Base-by-base conservation (phyloP, 177 flowering plant species). In the Vitis hybrid region DNA sequence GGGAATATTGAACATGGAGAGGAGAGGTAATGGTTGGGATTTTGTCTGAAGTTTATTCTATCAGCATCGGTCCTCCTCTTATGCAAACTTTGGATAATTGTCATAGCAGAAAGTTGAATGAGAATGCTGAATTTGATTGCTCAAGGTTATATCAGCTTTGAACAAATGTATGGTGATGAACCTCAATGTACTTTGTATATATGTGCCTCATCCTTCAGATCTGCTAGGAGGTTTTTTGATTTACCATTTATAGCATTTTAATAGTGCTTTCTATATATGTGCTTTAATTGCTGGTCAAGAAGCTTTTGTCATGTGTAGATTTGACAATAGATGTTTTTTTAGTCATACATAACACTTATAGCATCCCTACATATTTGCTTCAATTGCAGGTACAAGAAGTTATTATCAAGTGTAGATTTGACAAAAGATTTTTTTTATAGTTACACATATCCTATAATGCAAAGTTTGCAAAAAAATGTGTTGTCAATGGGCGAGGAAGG, bases 361-460 rank as follows among this genome's bases (percentile, higher is more conserved):
- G 45, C 45, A 39, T 39, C 7, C 45, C 45, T 39, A 39, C 45
- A 39, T 39, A 39, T 39, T 67, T 56, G 21, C 34, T 13, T 51
- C 13, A 13, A 60, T 21, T 90, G 81, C 87, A 94, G 99, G 96
- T 94, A 95, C 88, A 95, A 85, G 80, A 95, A 93, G 83, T 91
- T 95, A 65, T 76, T 95, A 65, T 93, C 97, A 59, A 93, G 99
- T 82, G 96, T 95, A 12, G 99, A 95, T 75, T 82, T 95, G 76
- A 93, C 97, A 18, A 93, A 90, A 81, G 99, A 95, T 80, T 95
- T 93, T 69, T 95, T 87, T 89, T 95, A 68, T 78, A 95, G 99
- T 76, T 95, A 93, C 62, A 95, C 97, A 34, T 95, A 95, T 79
- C 97, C 99, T 48, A 81, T 93, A 72, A 95, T 95, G 98, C 96